A percentile compares a stretch with the other conserved stretches of the same genome.
These are phyloP conservation scores for Pyrenophora teres DNA, from an alignment of 2,329 filamentous ascomycete species.

Conservation along the genomic window DNA sequence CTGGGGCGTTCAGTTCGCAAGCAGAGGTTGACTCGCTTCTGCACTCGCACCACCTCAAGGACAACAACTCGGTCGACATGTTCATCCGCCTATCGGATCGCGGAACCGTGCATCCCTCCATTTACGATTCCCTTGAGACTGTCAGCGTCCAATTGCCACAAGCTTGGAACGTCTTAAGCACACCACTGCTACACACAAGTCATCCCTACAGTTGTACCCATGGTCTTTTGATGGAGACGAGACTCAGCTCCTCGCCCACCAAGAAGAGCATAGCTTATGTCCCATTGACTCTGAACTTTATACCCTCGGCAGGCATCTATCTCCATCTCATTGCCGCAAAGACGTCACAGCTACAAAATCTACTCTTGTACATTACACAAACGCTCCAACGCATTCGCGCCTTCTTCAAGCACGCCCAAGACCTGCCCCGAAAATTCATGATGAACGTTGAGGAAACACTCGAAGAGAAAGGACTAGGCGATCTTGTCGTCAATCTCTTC, in stretches of 20 bases:
- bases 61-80: conserved; percentile 77
- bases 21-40: conserved; percentile 48
- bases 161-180: conserved; percentile 51
- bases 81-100: conserved; percentile 75
- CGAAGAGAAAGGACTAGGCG: conserved; percentile 65
- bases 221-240: conserved; percentile 65
- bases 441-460: conserved; percentile 77
- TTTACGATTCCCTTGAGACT: conserved; percentile 84
- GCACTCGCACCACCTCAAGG: conserved; percentile 58
- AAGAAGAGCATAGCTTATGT: conserved; percentile 53
- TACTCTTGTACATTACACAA: conserved; percentile 83
- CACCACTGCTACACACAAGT: conserved; percentile 66
- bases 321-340: conserved; percentile 84
- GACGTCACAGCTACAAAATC: conserved; percentile 82
- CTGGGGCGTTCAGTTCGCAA: conserved; percentile 48
- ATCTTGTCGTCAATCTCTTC: conserved; percentile 76
- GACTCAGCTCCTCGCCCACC: conserved; percentile 22
- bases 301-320: conserved; percentile 77
- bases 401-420: conserved; percentile 82
- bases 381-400: conserved; percentile 76
- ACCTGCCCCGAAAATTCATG: conserved; percentile 79
- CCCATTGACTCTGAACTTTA: conserved; percentile 81
- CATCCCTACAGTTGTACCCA: conserved; percentile 78
- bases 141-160: conserved; percentile 65
- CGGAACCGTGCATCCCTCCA: conserved; percentile 74